phyloP scores from a whole-genome alignment of 768 basidiomycete species.

The Naganishia vishniacii region DNA sequence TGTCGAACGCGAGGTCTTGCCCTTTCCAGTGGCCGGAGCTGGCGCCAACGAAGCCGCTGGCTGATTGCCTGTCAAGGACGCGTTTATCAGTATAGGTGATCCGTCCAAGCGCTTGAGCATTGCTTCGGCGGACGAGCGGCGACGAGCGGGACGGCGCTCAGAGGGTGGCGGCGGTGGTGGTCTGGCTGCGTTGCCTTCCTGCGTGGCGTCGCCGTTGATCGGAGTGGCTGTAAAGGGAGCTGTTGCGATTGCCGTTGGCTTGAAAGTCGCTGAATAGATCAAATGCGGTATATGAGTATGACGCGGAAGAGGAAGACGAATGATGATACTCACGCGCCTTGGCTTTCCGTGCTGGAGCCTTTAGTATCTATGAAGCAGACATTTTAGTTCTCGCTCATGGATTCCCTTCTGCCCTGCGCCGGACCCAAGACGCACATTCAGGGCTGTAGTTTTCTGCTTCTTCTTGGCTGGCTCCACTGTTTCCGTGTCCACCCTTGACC shows the following conservation, averaged over 20 bases:
- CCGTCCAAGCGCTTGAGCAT: constrained; percentile 27
- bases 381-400: neutral
- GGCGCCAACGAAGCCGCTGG: neutral
- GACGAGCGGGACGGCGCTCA: constrained; percentile 38
- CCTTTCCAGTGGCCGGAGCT: neutral
- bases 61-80: neutral
- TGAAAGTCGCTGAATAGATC: constrained; percentile 22
- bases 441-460: constrained; percentile 9
- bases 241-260: constrained; percentile 14
- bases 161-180: constrained; percentile 43
- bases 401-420: neutral
- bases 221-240: neutral
- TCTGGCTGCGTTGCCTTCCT: neutral
- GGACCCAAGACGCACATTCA: neutral
- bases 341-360: constrained; percentile 16
- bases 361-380: neutral
- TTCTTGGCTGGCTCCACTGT: constrained; percentile 5
- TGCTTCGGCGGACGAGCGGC: constrained; percentile 38
- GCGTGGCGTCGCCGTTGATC: constrained; percentile 23
- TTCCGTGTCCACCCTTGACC: neutral
- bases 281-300: neutral
- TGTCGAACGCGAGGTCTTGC: constrained; percentile 5
- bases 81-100: neutral
- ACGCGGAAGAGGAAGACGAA: neutral
- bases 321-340: constrained; percentile 23